phyloP scores from a whole-genome alignment of 176 grass and related monocot species.

The Pharus latifolius region DNA sequence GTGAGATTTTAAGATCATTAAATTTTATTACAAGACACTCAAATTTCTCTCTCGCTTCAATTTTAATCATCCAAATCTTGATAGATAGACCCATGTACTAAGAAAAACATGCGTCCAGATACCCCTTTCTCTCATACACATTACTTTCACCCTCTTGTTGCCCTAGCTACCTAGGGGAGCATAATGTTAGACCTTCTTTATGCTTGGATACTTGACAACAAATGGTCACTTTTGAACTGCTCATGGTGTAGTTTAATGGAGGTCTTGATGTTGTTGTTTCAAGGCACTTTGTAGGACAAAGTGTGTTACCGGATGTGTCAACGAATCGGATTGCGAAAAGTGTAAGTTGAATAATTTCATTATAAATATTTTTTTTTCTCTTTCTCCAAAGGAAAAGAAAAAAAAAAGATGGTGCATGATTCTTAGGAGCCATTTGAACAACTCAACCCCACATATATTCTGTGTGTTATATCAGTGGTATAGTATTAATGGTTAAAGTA shows the following conservation, averaged over 20 bases:
- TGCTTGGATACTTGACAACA: not conserved
- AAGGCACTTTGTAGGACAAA: conserved; percentile 29
- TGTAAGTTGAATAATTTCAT: conserved; percentile 33
- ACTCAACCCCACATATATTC: conserved; percentile 33
- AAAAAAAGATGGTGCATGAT: conserved; percentile 19
- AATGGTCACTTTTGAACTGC: conserved; percentile 14
- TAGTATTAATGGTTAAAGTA: conserved; percentile 7
- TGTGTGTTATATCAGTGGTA: not conserved
- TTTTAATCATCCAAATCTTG: no score
- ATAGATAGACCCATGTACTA: no score
- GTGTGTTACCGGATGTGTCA: conserved; percentile 21
- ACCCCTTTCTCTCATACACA: no score
- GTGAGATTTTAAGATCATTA: no score
- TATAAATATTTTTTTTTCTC: not conserved
- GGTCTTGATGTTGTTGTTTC: conserved; percentile 20
- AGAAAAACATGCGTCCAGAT: no score
- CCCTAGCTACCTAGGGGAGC: conserved; percentile 6
- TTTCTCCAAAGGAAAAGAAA: not conserved
- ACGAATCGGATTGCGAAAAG: conserved; percentile 48
- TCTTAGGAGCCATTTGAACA: conserved; percentile 30
- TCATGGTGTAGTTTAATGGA: conserved; percentile 23
- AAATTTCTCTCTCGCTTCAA: no score
- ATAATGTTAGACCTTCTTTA: conserved; percentile 29
- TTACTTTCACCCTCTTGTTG: not conserved
- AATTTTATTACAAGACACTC: no score